Conservation (phyloP, 176 grass and related monocot genomes). For the Oryza coarctata region DNA sequence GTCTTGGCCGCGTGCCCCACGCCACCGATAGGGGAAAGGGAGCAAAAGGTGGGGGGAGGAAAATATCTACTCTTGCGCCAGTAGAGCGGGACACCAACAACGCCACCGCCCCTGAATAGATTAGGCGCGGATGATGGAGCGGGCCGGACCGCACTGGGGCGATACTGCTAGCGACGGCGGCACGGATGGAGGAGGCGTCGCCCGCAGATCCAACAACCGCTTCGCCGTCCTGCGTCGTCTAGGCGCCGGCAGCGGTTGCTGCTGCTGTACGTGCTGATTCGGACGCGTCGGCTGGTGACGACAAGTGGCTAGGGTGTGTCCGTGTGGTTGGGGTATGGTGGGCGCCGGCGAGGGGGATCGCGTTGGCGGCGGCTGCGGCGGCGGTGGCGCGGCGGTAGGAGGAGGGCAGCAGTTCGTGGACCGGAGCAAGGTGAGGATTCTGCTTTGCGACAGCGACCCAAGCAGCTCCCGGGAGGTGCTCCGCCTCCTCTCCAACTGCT, state of each 20-base stretch:
- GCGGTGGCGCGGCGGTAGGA: not conserved
- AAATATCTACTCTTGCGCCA: constrained; percentile 50
- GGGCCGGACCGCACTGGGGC: not conserved
- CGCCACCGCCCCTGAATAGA: constrained; percentile 28
- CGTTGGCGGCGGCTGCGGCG: not conserved
- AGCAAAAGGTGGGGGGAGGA: not conserved
- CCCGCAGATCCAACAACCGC: constrained; percentile 43
- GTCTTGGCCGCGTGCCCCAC: not conserved
- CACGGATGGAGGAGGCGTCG: constrained; percentile 30
- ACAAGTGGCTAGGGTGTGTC: not conserved
- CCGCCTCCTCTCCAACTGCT: constrained; percentile 83
- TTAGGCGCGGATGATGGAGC: constrained; percentile 36
- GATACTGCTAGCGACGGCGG: not conserved
- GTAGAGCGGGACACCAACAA: constrained; percentile 33
- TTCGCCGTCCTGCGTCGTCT: not conserved
- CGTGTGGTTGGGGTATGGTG: constrained; percentile 34
- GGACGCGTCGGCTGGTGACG: not conserved
- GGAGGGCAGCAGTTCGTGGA: constrained; percentile 62
- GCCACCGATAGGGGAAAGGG: constrained; percentile 15
- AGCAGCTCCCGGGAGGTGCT: constrained; percentile 71
- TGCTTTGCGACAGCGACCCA: constrained; percentile 76
- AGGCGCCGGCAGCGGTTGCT: not conserved
- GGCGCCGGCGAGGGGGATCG: constrained; percentile 38
- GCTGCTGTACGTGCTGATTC: constrained; percentile 28
- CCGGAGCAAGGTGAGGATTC: constrained; percentile 88